phyloP scores from a whole-genome alignment of 805 yeast genomes.

The Candida xiaguanensis region DNA sequence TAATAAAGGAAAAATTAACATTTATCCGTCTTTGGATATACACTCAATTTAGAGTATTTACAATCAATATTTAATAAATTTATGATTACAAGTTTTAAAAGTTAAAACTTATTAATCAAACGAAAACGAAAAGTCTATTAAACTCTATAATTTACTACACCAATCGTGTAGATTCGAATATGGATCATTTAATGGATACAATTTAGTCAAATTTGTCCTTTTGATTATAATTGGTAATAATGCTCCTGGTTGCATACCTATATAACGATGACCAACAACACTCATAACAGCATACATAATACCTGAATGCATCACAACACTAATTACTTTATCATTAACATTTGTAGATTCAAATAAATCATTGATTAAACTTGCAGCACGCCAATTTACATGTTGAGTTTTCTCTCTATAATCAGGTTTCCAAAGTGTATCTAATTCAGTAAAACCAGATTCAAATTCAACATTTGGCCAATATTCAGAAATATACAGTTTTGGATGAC shows the following conservation, averaged over 20 bases:
- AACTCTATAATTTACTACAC: not conserved
- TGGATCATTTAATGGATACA: constrained; percentile 3
- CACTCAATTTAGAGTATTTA: too few species aligned
- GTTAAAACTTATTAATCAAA: too few species aligned
- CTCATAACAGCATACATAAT: constrained; percentile 4
- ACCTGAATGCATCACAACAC: constrained; percentile 5
- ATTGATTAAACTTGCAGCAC: constrained; percentile 1
- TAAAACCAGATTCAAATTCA: constrained; percentile 2
- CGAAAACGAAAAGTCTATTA: too few species aligned
- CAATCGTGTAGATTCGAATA: constrained; percentile 1
- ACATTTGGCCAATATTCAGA: constrained; percentile 4
- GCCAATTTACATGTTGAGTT: constrained; percentile 2
- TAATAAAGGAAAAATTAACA: too few species aligned
- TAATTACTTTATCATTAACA: constrained; percentile 1
- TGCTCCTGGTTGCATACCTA: not conserved
- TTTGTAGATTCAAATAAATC: not conserved
- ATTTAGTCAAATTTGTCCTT: not conserved
- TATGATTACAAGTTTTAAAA: too few species aligned
- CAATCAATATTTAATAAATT: too few species aligned
- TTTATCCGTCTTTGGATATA: too few species aligned
- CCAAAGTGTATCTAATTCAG: constrained; percentile 1
- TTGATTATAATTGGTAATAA: constrained; percentile 3
- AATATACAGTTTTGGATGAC: constrained; percentile 2
- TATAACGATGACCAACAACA: constrained; percentile 1
- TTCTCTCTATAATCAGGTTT: not conserved